These are phyloP conservation scores for Ascochyta viciae-villosae DNA, from an alignment of 2,329 filamentous ascomycete species.

Conservation along the genomic window DNA sequence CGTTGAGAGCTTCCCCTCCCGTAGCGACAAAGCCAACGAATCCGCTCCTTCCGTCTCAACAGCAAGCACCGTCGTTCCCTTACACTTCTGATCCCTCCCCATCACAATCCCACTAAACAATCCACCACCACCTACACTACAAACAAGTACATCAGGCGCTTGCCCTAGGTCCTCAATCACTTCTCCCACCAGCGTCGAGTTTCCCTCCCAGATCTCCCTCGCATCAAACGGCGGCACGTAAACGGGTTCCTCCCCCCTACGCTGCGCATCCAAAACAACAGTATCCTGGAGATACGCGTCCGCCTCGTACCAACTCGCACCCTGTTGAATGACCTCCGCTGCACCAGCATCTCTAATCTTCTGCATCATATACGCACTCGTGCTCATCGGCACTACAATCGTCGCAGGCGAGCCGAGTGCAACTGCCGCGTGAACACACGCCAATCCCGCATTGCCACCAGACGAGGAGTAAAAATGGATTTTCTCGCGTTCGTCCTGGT, in stretches of 20 bases:
- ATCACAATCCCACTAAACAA: conserved; percentile 74
- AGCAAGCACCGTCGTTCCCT: conserved; percentile 62
- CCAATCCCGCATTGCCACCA: conserved; percentile 83
- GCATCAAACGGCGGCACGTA: conserved; percentile 75
- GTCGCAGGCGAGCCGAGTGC: conserved; percentile 69
- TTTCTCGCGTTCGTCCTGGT: conserved; percentile 7
- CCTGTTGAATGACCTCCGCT: conserved; percentile 69
- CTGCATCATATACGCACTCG: conserved; percentile 70
- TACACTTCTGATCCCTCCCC: conserved; percentile 25
- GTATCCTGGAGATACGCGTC: conserved; percentile 67
- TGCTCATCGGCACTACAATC: conserved; percentile 72
- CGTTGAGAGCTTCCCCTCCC: conserved; percentile 62
- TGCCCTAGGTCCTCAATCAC: conserved; percentile 45
- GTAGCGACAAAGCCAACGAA: conserved; percentile 68
- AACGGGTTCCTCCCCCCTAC: conserved; percentile 44
- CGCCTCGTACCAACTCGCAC: conserved; percentile 71
- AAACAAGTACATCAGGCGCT: conserved; percentile 72
- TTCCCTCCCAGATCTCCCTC: conserved; percentile 68
- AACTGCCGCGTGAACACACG: conserved; percentile 73
- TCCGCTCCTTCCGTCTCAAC: conserved; percentile 78
- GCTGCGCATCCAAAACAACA: conserved; percentile 52
- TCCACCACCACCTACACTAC: conserved; percentile 79
- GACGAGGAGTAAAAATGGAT: conserved; percentile 78
- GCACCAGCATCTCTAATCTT: conserved; percentile 71
- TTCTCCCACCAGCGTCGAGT: conserved; percentile 63